Conservation (phyloP, 2,329 filamentous ascomycete species). For the Colletotrichum tofieldiae region DNA sequence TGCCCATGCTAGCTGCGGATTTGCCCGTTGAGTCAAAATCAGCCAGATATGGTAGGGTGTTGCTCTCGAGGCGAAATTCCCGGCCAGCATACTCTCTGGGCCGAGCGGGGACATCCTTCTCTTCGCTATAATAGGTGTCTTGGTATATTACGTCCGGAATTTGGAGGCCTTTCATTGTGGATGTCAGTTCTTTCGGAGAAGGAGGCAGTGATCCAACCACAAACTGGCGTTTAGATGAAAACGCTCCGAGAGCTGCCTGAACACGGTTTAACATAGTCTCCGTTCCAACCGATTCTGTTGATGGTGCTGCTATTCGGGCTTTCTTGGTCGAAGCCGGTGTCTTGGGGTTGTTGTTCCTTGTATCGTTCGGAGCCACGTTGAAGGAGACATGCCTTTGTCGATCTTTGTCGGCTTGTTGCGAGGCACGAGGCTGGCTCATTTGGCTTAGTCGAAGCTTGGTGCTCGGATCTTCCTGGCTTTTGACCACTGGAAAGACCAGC, state of each 20-base stretch:
- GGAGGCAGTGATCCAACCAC: constrained; percentile 53
- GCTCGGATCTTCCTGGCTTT: constrained; percentile 78
- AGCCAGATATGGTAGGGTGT: constrained; percentile 84
- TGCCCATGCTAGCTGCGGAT: constrained; percentile 69
- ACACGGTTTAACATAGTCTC: constrained; percentile 17
- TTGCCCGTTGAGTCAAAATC: constrained; percentile 78
- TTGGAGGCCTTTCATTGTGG: constrained; percentile 70
- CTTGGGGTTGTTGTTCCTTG: constrained; percentile 35
- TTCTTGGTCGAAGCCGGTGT: constrained; percentile 18
- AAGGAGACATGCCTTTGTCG: constrained; percentile 56
- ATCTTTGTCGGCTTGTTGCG: constrained; percentile 15
- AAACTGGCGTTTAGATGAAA: constrained; percentile 48
- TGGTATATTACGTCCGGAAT: constrained; percentile 84
- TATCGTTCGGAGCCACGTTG: constrained; percentile 42
- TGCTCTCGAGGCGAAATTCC: constrained; percentile 85
- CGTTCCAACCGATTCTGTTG: constrained; percentile 33
- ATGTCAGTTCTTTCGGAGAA: constrained; percentile 60
- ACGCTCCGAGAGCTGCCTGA: constrained; percentile 18
- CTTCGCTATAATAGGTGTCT: constrained; percentile 87
- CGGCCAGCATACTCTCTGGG: constrained; percentile 88
- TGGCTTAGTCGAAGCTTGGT: constrained; percentile 79
- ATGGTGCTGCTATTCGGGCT: constrained; percentile 33
- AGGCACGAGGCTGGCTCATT: constrained; percentile 34
- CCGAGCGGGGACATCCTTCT: constrained; percentile 85
- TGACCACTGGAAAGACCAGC: constrained; percentile 82